Evolutionary conservation across 2,329 filamentous ascomycete species (phyloP).

Genomic region (Aspergillus awamori): DNA sequence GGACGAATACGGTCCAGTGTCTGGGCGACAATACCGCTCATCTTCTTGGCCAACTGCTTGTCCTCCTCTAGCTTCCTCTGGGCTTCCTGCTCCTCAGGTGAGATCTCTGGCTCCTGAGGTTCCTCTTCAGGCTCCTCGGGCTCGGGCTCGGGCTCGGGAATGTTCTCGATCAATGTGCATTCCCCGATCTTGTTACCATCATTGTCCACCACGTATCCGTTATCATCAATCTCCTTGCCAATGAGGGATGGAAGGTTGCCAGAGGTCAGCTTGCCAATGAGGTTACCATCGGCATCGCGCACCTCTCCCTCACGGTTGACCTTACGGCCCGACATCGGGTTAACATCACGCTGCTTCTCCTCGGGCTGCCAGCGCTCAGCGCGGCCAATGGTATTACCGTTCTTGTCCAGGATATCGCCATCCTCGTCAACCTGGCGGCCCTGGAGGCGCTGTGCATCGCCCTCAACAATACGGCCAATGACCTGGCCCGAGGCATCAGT

Average conservation of each 20-base stretch:
- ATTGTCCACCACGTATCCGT: constrained; percentile 59
- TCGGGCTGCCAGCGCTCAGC: constrained; percentile 70
- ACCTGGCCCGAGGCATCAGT: constrained; percentile 45
- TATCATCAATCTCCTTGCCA: constrained; percentile 50
- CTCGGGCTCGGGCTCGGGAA: constrained; percentile 43
- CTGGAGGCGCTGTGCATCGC: constrained; percentile 64
- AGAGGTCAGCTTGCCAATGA: constrained; percentile 50
- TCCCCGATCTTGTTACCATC: constrained; percentile 67
- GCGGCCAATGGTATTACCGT: constrained; percentile 68
- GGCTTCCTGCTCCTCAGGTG: constrained; percentile 54
- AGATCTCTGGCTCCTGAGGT: constrained; percentile 38
- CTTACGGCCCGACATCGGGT: constrained; percentile 60
- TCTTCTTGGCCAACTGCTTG: constrained; percentile 74
- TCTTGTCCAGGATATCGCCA: constrained; percentile 68
- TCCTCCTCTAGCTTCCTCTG: constrained; percentile 67
- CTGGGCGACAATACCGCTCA: constrained; percentile 71
- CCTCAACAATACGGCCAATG: constrained; percentile 63
- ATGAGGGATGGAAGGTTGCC: constrained; percentile 47
- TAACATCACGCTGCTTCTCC: constrained; percentile 57
- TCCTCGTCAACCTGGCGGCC: constrained; percentile 70
- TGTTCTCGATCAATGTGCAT: constrained; percentile 64
- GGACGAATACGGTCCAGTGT: constrained; percentile 83
- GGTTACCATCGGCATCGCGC: constrained; percentile 49
- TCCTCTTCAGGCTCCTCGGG: constrained; percentile 25
- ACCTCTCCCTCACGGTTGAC: constrained; percentile 57